Evolutionary conservation across 1,284 basidiomycete genomes (phyloP), one percentile per base, ranked within the genome.

Genomic region (Phylloboletellus chloephorus): DNA sequence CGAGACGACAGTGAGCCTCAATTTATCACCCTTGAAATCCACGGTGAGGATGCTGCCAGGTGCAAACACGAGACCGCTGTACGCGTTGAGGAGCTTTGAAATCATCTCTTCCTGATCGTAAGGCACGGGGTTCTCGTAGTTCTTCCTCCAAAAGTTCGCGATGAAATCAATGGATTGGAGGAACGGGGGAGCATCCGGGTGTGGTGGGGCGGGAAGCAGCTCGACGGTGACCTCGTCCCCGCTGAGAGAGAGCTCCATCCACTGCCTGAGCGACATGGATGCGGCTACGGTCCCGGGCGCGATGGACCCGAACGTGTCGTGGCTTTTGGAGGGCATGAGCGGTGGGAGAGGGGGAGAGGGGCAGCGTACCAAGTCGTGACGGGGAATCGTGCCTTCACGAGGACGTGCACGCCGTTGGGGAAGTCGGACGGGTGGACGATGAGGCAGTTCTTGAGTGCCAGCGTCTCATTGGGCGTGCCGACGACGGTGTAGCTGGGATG

Each of bases 71-170:
- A 84, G 65, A 15, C 73, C 74, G 45, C 56, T 71, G 63, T 76
- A 85, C 0, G 75, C 76, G 33, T 76, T 78, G 47, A 88, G 56
- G 63, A 98, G 88, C 32, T 77, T 79, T 24, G 72, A 66, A 7
- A 78, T 73, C 71, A 98, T 86, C 38, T 97, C 90, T 50, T 96
- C 94, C 8, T 82, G 79, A 40, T 86, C 84, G 65, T 86, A 94
- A 15, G 78, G 72, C 52, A 84, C 82, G 1, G 74, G 62, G n/a
- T 79, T 76, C 49, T 88, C 82, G 31, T 69, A 69, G 4, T 77
- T 72, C 44, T 74, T 78, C 17, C 75, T 72, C 30, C 77, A 61
- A 65, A 93, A 91, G 38, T 81, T 81, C 42, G 90, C 73, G 61
- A 93, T 83, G 17, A 96, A 58, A 58, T 92, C 86, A 32, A 92